phyloP scores from a whole-genome alignment of 495 filamentous ascomycete species.

The Aspergillus nanangensis region DNA sequence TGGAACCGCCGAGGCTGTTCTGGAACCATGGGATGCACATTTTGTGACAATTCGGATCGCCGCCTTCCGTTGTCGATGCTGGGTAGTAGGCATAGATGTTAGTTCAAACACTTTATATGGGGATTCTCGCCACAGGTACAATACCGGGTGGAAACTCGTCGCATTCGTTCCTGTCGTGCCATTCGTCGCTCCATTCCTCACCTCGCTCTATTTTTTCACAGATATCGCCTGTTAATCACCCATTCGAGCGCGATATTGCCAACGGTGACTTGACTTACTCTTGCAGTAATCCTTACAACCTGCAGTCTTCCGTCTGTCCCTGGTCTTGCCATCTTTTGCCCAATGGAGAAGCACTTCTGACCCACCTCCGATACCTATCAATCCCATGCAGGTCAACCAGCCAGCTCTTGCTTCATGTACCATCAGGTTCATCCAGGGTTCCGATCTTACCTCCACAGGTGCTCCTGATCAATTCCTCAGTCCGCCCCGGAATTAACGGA shows the following conservation, averaged over 20 bases:
- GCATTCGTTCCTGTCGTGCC: not conserved
- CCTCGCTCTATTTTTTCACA: not conserved
- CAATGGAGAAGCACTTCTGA: not conserved
- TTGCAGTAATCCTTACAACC: not conserved
- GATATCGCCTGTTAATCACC: no score
- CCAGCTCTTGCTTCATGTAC: no score
- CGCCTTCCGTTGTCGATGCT: not conserved
- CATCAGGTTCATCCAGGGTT: not conserved
- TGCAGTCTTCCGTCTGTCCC: not conserved
- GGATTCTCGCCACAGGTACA: no score
- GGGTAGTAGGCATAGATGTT: no score
- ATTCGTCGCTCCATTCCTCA: not conserved
- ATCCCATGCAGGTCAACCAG: not conserved
- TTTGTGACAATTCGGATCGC: not conserved
- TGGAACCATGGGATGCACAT: not conserved
- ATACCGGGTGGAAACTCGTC: not conserved
- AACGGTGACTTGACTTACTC: no score
- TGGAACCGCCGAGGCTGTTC: not conserved
- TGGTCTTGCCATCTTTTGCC: not conserved
- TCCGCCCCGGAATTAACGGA: not conserved
- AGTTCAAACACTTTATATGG: no score
- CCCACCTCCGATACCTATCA: not conserved
- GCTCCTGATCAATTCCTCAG: not conserved
- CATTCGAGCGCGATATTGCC: no score
- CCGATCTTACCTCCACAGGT: not conserved